Percentiles rank a stretch among this genome's conserved stretches.
Conservation (phyloP, 352 stramenopile species). For the Phytophthora colocasiae region DNA sequence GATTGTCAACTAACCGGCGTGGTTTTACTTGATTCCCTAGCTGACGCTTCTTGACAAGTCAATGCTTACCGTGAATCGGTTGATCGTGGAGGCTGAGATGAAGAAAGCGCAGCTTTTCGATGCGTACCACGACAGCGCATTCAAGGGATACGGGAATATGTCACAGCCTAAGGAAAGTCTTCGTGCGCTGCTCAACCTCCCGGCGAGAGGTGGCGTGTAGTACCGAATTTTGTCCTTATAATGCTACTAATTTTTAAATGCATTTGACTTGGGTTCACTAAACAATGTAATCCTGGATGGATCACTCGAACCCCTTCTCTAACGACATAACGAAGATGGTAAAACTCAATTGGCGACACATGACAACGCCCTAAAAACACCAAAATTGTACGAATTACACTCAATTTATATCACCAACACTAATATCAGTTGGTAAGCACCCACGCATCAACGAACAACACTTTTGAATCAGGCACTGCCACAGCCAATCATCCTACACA, state of each 20-base stretch:
- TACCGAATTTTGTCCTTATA: conserved; percentile 27
- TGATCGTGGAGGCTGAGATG: conserved; percentile 73
- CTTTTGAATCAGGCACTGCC: no score
- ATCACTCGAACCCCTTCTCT: conserved; percentile 23
- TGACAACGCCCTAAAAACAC: no score
- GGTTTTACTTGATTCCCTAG: conserved; percentile 30
- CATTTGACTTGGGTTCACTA: conserved; percentile 5
- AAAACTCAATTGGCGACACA: conserved; percentile 33
- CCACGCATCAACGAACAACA: no score
- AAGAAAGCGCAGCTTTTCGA: conserved; percentile 74
- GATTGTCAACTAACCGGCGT: conserved; percentile 15
- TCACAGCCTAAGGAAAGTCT: conserved; percentile 75
- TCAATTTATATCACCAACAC: no score
- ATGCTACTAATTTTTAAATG: conserved; percentile 29
- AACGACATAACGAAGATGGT: conserved; percentile 33
- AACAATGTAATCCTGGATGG: neutral
- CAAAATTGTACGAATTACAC: no score
- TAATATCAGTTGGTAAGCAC: no score
- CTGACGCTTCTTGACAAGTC: conserved; percentile 66
- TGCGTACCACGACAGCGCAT: conserved; percentile 77
- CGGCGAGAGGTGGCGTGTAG: conserved; percentile 31
- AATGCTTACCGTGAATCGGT: conserved; percentile 68
- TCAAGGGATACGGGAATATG: conserved; percentile 77
- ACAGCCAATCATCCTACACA: no score
- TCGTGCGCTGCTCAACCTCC: conserved; percentile 54